Base-by-base conservation (phyloP, 768 basidiomycete genomes). In the Tulasnella sp. region DNA sequence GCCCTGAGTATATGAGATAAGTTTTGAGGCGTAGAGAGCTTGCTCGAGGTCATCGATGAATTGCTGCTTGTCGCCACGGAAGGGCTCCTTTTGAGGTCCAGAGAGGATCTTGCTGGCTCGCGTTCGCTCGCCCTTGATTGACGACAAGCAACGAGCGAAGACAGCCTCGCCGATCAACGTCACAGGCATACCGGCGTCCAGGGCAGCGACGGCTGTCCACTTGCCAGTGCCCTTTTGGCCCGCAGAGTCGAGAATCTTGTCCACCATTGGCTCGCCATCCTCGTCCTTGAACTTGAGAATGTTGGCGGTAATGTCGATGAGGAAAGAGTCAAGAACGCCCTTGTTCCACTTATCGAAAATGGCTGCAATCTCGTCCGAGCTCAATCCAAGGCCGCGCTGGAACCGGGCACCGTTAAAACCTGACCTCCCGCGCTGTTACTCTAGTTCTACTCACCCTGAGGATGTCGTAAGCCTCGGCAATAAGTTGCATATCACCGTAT, bases 21-120 rank as follows among this genome's bases (percentile, higher is more conserved):
- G 96, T 90, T 99, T 99, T 84, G 97, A 98, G 76, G 97, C 98
- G 88, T 99, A 99, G 81, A 99, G 90, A 74, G 97, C 98, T 87
- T 99, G 98, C 88, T 99, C 98, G 82, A 99, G 93, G 87, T 99
- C 98, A 85, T 98, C 95, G 86, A 99, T 98, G 89, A 99, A 99
- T 85, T 96, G 94, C 86, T 97, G 90, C 90, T 98, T 99, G 91
- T 98, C 96, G 81, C 97, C 98, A 82, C 92, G 92, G 95, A 99
- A 99, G 34, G 92, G 87, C 86, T 97, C 96, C 86, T 93, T 94
- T 85, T 94, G 92, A 54, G 98, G 98, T 50, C 96, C 98, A 81
- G 92, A 88, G 83, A 99, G 93, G 83, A 90, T 88, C 88, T 95
- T 97, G 90, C 94, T 95, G 72, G 98, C 98, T 75, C 96, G 94